Base-by-base conservation (phyloP, 2,329 filamentous ascomycete species). In the Hypoxylon sp. region DNA sequence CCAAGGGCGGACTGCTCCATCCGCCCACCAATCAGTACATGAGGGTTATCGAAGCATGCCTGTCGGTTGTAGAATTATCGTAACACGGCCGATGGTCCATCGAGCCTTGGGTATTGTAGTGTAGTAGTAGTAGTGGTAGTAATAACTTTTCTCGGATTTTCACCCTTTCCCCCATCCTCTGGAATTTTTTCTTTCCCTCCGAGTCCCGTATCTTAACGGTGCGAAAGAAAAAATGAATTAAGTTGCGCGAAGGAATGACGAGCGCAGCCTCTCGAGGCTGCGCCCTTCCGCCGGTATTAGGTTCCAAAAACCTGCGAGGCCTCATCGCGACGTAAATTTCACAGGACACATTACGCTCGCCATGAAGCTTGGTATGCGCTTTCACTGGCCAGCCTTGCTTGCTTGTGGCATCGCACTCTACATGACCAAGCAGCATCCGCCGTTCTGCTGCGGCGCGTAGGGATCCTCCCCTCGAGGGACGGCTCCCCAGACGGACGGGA, bases 391-490 rank as follows among this genome's bases (percentile, higher is more conserved):
- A 49, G 42, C 45, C 46, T 48, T 48, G 52, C 20, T 36, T 20
- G 43, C 51, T 61, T 45, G 47, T 27, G 37, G 43, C 48, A 49
- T 55, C 47, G 41, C 36, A 31, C 32, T 72, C 64, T 83, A 97
- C 93, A 97, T 97, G 75, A 99, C 86, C 67, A 88, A 82, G 78
- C 94, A 99, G 84, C 94, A 99, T 67, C 91, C 89, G 70, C 86
- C 89, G 64, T 84, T 90, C 77, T 95, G 91, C 79, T 95, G 93
- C 63, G 93, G 93, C 67, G 93, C 91, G 72, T 99, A 99, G n/a
- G 94, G 94, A 72, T 99, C 94, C 71, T 97, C 94, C 73, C 89
- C 88, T 80, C 91, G 93, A 70, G 95, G 91, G 61, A 97, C 91
- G 55, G 87, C 84, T 63, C 93, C 93, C 94, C 94, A 99, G 73